Evolutionary conservation across 2,329 filamentous ascomycete species (phyloP).

Genomic region (Pyrenophora teres): DNA sequence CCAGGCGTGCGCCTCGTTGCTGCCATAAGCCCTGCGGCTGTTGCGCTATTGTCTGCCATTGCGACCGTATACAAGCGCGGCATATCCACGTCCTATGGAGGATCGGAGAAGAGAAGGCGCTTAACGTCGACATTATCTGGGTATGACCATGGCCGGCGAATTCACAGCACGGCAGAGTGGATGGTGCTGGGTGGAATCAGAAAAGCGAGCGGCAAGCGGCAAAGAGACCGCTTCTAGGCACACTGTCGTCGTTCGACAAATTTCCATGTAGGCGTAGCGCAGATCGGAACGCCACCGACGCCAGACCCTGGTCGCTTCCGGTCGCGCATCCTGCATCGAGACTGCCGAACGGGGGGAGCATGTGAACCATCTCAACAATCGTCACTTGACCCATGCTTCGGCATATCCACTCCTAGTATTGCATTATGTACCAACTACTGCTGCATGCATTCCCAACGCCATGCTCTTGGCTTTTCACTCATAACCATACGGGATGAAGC

Average conservation of each 20-base stretch:
- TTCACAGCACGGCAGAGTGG: conserved; percentile 4
- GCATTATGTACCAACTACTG: too few relatives aligned
- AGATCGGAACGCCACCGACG: conserved; percentile 14
- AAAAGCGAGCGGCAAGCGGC: conserved; percentile 9
- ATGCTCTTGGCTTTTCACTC: too few relatives aligned
- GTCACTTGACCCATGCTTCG: too few relatives aligned
- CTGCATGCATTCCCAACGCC: too few relatives aligned
- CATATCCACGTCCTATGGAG: conserved; percentile 44
- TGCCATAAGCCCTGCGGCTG: conserved; percentile 24
- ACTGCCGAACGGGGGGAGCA: conserved; percentile 8
- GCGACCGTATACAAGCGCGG: conserved; percentile 38
- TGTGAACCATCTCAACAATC: too few relatives aligned
- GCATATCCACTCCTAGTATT: too few relatives aligned
- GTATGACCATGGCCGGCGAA: conserved; percentile 23
- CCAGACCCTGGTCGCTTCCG: conserved; percentile 13
- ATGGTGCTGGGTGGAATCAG: conserved; percentile 1
- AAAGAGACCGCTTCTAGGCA: conserved; percentile 11
- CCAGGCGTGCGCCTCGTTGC: conserved; percentile 19
- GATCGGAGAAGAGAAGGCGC: conserved; percentile 30
- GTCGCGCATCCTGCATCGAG: conserved; percentile 12
- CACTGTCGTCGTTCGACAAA: conserved; percentile 22
- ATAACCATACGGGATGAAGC: too few relatives aligned
- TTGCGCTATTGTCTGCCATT: conserved; percentile 25
- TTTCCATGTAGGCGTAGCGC: conserved; percentile 19
- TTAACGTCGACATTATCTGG: conserved; percentile 38